A percentile compares a stretch with the other conserved stretches of the same genome.
phyloP scores from a whole-genome alignment of 352 stramenopile species.

The Phytophthora hybrid region DNA sequence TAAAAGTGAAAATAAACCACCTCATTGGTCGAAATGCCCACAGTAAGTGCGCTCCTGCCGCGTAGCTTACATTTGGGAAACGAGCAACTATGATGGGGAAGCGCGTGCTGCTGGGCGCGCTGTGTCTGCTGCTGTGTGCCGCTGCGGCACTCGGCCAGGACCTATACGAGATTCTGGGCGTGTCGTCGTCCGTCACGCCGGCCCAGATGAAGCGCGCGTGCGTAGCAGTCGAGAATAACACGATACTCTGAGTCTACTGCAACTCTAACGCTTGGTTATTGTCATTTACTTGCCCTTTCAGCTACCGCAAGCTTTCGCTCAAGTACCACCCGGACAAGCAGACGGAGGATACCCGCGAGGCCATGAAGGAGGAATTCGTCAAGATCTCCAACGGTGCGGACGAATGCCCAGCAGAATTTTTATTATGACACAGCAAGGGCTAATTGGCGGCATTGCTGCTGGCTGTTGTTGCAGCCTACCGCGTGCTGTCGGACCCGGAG shows the following conservation, averaged over 20 bases:
- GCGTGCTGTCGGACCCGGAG: constrained; percentile 76
- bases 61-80: constrained; percentile 24
- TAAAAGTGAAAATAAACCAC: constrained; percentile 1
- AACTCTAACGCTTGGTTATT: constrained; percentile 8
- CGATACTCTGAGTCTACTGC: not conserved
- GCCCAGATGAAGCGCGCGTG: constrained; percentile 82
- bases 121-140: constrained; percentile 56
- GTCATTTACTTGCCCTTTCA: constrained; percentile 18
- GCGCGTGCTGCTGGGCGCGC: constrained; percentile 39
- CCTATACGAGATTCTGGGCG: constrained; percentile 75
- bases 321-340: constrained; percentile 97
- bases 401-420: not conserved
- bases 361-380: constrained; percentile 75
- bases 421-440: not conserved
- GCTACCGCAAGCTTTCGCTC: constrained; percentile 93
- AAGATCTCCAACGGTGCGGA: constrained; percentile 79
- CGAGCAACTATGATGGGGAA: constrained; percentile 32
- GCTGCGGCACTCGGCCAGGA: constrained; percentile 57
- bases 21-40: constrained; percentile 24
- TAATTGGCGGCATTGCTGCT: constrained; percentile 1
- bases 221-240: constrained; percentile 19
- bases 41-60: not conserved
- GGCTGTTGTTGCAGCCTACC: constrained; percentile 53
- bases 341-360: constrained; percentile 64
- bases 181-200: constrained; percentile 54